phyloP scores from a whole-genome alignment of 176 grass and related monocot species.

The Guadua angustifolia region DNA sequence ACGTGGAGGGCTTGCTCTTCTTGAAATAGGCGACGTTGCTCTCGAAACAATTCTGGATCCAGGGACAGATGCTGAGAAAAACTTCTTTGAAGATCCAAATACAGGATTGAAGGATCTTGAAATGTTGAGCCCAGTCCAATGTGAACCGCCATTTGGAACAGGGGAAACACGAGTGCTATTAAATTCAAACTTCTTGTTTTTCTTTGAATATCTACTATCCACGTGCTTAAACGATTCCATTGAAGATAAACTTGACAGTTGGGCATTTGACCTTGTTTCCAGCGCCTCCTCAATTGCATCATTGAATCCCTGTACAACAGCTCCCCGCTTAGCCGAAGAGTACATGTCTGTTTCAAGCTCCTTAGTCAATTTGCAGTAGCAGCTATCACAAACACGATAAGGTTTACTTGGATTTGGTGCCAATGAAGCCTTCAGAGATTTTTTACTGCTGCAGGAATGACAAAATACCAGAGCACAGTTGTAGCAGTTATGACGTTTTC shows the following conservation, averaged over 20 bases:
- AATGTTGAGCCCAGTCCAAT: conserved; percentile 85
- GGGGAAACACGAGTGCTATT: conserved; percentile 88
- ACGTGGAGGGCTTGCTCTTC: conserved; percentile 81
- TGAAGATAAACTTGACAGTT: conserved; percentile 86
- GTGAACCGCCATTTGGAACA: conserved; percentile 78
- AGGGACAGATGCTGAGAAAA: conserved; percentile 96
- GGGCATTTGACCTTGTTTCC: conserved; percentile 70
- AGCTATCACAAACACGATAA: conserved; percentile 87
- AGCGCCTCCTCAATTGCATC: conserved; percentile 71
- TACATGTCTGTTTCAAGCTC: conserved; percentile 60
- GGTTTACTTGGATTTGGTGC: conserved; percentile 96
- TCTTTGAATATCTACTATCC: conserved; percentile 77
- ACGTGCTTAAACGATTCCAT: conserved; percentile 77
- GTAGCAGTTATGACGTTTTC: conserved; percentile 98
- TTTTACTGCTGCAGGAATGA: conserved; percentile 94
- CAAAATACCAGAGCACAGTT: conserved; percentile 96
- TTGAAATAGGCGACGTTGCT: conserved; percentile 84
- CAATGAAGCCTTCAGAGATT: conserved; percentile 86
- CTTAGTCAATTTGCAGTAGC: conserved; percentile 84
- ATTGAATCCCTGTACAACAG: conserved; percentile 55
- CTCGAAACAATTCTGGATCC: conserved; percentile 95
- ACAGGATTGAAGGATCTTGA: conserved; percentile 95
- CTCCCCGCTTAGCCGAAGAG: conserved; percentile 63
- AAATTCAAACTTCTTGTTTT: conserved; percentile 97
- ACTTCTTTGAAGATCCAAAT: conserved; percentile 97